phyloP scores from a whole-genome alignment of 2,329 filamentous ascomycete species.

The Penicillium sp. region DNA sequence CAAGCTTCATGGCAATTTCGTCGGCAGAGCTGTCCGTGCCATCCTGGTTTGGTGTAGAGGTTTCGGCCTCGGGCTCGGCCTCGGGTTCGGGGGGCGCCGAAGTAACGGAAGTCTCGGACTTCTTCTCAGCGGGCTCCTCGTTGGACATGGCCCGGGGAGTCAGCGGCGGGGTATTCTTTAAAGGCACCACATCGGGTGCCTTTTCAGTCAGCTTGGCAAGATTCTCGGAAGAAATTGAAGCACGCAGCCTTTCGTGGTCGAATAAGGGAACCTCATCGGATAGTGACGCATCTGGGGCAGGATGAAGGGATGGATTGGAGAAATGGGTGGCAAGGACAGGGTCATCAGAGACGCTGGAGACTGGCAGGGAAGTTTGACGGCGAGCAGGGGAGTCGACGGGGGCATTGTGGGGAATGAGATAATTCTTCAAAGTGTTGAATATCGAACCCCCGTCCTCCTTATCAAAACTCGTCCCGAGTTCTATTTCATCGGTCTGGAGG shows the following conservation, averaged over 20 bases:
- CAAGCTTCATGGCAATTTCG: conserved; percentile 35
- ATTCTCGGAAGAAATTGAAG: conserved; percentile 43
- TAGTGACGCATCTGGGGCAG: conserved; percentile 45
- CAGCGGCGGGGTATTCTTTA: conserved; percentile 89
- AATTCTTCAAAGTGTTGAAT: conserved; percentile 42
- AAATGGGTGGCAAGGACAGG: conserved; percentile 63
- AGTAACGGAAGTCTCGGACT: conserved; percentile 23
- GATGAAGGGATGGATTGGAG: conserved; percentile 59
- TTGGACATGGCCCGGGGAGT: conserved; percentile 81
- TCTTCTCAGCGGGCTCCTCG: conserved; percentile 43
- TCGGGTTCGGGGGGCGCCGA: conserved; percentile 13
- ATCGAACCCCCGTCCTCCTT: conserved; percentile 35
- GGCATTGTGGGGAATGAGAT: conserved; percentile 36
- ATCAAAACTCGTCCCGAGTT: conserved; percentile 37
- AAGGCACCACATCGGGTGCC: conserved; percentile 52
- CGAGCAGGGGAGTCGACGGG: conserved; percentile 34
- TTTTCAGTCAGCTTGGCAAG: conserved; percentile 73
- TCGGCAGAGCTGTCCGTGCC: conserved; percentile 29
- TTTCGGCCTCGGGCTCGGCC: conserved; percentile 8
- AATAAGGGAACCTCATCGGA: conserved; percentile 49
- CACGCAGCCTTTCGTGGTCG: conserved; percentile 40
- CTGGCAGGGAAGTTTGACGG: conserved; percentile 50
- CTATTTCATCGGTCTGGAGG: conserved; percentile 41
- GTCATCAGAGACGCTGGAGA: conserved; percentile 61
- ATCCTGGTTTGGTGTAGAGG: conserved; percentile 16